Base-by-base conservation (phyloP, 352 stramenopile species). In the Thalassiosira exigua region DNA sequence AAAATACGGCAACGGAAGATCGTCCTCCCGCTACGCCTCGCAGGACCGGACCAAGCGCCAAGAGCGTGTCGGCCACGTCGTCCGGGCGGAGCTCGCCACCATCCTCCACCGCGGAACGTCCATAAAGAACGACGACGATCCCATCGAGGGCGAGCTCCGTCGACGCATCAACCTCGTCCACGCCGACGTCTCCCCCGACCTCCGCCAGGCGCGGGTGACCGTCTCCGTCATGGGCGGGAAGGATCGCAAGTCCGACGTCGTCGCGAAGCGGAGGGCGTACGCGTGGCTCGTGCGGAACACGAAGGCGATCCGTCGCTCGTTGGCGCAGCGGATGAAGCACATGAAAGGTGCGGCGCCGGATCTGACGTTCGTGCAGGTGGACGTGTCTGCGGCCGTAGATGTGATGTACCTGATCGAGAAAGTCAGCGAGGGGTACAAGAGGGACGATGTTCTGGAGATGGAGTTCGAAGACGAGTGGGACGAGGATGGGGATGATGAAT, bases 401-500 rank as follows among this genome's bases (percentile, higher is more conserved):
- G 88, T 96, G 44, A 95, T 95, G 90, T 85, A 91, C 61, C 75
- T 96, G 46, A 95, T 96, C 71, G 91, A 95, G 39, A 92, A 94
- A 69, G 88, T 95, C 57, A 81, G 68, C 7, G 74, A 76, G 51
- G 76, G 66, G 17, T 90, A 89, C 52, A 89, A 87, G 70, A 84
- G 87, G 58, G 75, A 89, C 51, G 75, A 74, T 58, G 70, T 93
- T 24, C 41, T 59, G 50, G 72, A 77, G 33, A 60, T 74, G 44
- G 69, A 71, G 3, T 66, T 53, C 26, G 65, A 75, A n/a, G 39
- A 73, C 22, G 74, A 62, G 17, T 33, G 48, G 4, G 61, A 69
- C 29, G 69, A 80, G 50, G 69, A 83, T 68, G 75, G 44, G 39
- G 75, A 80, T 5, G 64, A 69, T 19, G 46, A 62, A 27, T 36